Conservation (phyloP, 768 basidiomycete genomes). For the Lactarius quietus region DNA sequence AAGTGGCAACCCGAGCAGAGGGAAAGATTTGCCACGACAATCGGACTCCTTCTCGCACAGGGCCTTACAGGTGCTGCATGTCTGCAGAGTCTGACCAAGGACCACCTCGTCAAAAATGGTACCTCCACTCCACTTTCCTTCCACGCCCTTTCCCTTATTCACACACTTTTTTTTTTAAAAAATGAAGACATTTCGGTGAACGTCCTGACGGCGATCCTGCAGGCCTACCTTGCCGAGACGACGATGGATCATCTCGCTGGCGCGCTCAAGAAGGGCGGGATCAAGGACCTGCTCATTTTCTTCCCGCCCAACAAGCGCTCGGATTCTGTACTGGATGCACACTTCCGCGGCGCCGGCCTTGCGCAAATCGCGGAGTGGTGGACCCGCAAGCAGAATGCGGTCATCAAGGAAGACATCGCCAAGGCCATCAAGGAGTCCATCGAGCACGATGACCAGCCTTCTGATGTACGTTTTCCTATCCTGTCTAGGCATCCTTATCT, state of each 20-base stretch:
- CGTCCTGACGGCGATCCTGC: slow-evolving; percentile 76
- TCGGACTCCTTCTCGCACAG: slow-evolving; percentile 80
- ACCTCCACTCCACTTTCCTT: slow-evolving; percentile 20
- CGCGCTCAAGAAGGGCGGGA: slow-evolving; percentile 76
- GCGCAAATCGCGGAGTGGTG: slow-evolving; percentile 90
- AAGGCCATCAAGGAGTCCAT: slow-evolving; percentile 66
- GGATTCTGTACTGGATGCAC: slow-evolving; percentile 69
- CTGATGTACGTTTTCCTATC: slow-evolving; percentile 50
- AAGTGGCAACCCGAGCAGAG: slow-evolving; percentile 76
- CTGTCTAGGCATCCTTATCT: not conserved
- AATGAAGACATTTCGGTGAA: slow-evolving; percentile 66
- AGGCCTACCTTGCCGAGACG: slow-evolving; percentile 75
- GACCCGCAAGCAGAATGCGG: slow-evolving; percentile 82
- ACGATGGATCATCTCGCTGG: slow-evolving; percentile 86
- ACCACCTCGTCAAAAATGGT: slow-evolving; percentile 96
- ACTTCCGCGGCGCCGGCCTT: slow-evolving; percentile 80
- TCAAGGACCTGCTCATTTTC: slow-evolving; percentile 82
- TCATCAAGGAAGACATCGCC: slow-evolving; percentile 74
- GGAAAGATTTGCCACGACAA: slow-evolving; percentile 79
- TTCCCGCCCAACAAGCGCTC: slow-evolving; percentile 85
- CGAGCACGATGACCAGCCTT: slow-evolving; percentile 62
- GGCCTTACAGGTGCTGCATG: slow-evolving; percentile 76
- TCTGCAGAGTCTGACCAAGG: slow-evolving; percentile 81
- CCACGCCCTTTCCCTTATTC: slow-evolving; percentile 5
- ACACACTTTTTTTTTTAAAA: not conserved